Evolutionary conservation across 2,329 filamentous ascomycete genomes (phyloP).

Genomic region (Myriosclerotinia scirpicola): DNA sequence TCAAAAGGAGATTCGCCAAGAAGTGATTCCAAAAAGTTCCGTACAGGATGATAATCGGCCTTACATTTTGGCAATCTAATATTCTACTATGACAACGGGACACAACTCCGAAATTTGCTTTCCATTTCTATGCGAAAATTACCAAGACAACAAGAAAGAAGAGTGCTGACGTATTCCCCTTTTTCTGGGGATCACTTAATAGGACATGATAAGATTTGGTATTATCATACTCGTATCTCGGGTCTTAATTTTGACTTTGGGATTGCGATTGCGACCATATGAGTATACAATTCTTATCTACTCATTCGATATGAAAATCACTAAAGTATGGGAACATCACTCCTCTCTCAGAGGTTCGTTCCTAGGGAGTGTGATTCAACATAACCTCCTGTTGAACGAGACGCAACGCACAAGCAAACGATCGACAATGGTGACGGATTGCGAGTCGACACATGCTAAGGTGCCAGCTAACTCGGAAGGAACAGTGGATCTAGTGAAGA

Average conservation of each 20-base stretch:
- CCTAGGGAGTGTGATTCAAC: conserved; percentile 13
- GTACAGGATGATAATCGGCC: conserved; percentile 22
- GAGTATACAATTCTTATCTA: conserved; percentile 21
- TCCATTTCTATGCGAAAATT: conserved; percentile 18
- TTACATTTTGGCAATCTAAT: conserved; percentile 25
- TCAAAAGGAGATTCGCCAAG: conserved; percentile 34
- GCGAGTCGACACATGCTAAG: neutral
- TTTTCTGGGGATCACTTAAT: conserved; percentile 18
- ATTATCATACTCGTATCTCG: conserved; percentile 8
- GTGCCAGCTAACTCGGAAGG: neutral
- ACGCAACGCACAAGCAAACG: neutral
- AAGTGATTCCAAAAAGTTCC: conserved; percentile 29
- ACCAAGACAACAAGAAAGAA: conserved; percentile 10
- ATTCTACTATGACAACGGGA: conserved; percentile 14
- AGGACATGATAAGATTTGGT: conserved; percentile 26
- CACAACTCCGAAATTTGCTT: conserved; percentile 9
- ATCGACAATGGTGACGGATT: neutral
- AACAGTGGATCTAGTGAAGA: conserved; percentile 1
- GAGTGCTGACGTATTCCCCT: conserved; percentile 23
- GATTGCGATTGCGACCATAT: conserved; percentile 6
- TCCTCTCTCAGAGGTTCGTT: neutral
- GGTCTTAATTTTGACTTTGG: neutral
- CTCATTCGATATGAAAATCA: conserved; percentile 5
- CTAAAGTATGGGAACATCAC: neutral
- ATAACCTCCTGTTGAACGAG: neutral